Conservation (phyloP, 164 flowering plant genomes). For the Chloranthus sessilifolius region DNA sequence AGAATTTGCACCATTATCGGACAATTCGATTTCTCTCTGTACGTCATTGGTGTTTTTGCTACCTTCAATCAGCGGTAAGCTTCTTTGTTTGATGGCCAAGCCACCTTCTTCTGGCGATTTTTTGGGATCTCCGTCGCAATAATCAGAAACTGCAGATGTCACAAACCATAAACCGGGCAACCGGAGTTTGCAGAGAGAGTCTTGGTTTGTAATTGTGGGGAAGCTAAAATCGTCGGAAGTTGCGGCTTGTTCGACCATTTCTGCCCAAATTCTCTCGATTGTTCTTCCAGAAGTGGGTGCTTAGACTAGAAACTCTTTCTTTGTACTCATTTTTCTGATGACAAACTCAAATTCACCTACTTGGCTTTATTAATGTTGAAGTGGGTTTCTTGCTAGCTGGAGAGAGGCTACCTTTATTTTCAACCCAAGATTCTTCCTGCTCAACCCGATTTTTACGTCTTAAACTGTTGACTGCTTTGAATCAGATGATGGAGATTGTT, state of each 20-base stretch:
- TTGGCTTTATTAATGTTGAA: conserved; percentile 1
- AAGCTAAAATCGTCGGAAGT: conserved; percentile 47
- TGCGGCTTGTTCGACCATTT: conserved; percentile 7
- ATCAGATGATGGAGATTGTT: no score
- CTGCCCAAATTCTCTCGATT: neutral
- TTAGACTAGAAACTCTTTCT: neutral
- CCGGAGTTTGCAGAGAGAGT: conserved; percentile 8
- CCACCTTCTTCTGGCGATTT: conserved; percentile 3
- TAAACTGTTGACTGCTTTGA: no score
- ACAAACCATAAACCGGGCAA: conserved; percentile 28
- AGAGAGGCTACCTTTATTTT: no score
- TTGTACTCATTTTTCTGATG: neutral
- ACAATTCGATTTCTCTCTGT: neutral
- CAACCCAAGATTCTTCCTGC: no score
- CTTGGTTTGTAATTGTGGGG: conserved; percentile 24
- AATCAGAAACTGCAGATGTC: conserved; percentile 19
- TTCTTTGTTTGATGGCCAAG: conserved; percentile 2
- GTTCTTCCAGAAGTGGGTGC: neutral
- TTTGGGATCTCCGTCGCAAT: no score
- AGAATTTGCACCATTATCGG: neutral
- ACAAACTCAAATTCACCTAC: conserved; percentile 7
- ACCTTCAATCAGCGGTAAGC: conserved; percentile 17
- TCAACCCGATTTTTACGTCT: no score
- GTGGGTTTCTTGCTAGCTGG: neutral
- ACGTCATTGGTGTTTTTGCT: neutral